phyloP scores from a whole-genome alignment of 306 rosid genomes.

The Heteromeles arbutifolia region DNA sequence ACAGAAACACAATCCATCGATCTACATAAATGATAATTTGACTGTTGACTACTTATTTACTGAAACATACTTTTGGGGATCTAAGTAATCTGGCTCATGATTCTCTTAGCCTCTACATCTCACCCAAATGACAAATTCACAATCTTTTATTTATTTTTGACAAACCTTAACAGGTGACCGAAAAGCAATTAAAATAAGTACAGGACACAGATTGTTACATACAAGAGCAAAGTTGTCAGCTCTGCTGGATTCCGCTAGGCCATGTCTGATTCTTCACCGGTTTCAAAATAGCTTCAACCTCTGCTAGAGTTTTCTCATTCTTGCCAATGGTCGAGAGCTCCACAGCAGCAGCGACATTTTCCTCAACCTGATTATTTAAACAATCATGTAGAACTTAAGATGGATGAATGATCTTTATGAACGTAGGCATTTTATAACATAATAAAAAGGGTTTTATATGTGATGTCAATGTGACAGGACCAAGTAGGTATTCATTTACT shows the following conservation, averaged over 20 bases:
- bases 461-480: neutral
- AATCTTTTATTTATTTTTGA: neutral
- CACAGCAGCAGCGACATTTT: slow-evolving; percentile 74
- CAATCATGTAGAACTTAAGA: neutral
- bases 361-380: slow-evolving; percentile 52
- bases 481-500: neutral
- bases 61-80: neutral
- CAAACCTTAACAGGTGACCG: neutral
- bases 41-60: neutral
- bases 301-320: slow-evolving; percentile 53
- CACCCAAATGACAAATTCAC: neutral
- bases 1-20: neutral
- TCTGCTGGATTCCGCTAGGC: slow-evolving; percentile 80
- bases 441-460: neutral
- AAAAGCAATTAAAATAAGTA: neutral
- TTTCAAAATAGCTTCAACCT: slow-evolving; percentile 67
- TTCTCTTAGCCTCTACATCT: neutral
- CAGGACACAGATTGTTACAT: slow-evolving; percentile 4
- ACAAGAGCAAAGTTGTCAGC: slow-evolving; percentile 33
- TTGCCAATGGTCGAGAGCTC: slow-evolving; percentile 61
- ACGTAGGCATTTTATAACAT: neutral
- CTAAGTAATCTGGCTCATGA: neutral
- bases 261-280: slow-evolving; percentile 83
- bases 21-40: neutral
- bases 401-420: neutral